Evolutionary conservation across 2,329 filamentous ascomycete genomes (phyloP), one percentile per base, ranked within the genome.

Genomic region (Beauveria medogensis): DNA sequence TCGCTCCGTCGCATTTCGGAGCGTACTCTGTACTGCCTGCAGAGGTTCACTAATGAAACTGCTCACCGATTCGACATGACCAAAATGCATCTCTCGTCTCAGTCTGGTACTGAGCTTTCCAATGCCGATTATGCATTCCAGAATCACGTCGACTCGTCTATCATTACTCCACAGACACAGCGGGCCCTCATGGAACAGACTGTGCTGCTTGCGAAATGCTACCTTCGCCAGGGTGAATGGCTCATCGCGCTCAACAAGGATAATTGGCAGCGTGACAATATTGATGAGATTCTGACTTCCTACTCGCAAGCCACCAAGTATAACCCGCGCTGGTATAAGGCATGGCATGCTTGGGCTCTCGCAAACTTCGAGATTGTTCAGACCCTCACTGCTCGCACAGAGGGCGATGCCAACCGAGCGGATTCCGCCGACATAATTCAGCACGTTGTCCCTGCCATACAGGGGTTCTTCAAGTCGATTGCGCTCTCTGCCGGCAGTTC

Each of bases 341-440:
- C 95, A 8, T 99, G 94, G 94, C 94, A 99, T 74, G 90, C 94
- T 0, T 99, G 94, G 93, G 95, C 94, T 12, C 76, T 99, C 64
- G 93, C 94, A 59, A 99, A 99, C 74, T 99, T 99, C 69, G 93
- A 99, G 75, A 94, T 99, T 61, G 92, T 97, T 43, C 96, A 94
- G 67, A 86, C 89, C 0, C 78, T 94, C 61, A 84, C 87, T 9
- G 82, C 88, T 24, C 82, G 86, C 61, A 81, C 81, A 18, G 89
- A 89, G 64, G 80, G 83, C 44, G 74, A 73, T 51, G 44, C 75
- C 20, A 69, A 69, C 1, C 66, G 70, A 37, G 67, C 70, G 1
- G 88, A 89, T 61, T 83, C 86, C 44, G 82, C 82, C 55, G 83
- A 90, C 68, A 80, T 97, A 28, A 82, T 89, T 60, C 89, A 93